A percentile compares a stretch with the other conserved stretches of the same genome.
Evolutionary conservation across 2,329 filamentous ascomycete species (phyloP).

Genomic region (Zymoseptoria pseudotritici): DNA sequence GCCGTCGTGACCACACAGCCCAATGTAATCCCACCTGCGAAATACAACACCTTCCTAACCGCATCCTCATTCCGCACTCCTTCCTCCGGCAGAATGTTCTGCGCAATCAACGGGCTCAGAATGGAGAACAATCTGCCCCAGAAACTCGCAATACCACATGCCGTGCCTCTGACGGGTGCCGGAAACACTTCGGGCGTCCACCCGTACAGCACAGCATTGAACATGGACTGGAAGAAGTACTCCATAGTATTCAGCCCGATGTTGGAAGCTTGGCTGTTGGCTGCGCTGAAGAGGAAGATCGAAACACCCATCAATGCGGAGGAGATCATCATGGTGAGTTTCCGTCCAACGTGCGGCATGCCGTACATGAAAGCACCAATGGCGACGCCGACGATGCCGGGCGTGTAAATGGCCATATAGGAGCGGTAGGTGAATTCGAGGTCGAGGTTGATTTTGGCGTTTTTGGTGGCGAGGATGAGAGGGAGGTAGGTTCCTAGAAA

Average conservation of each 20-base stretch:
- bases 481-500: conserved; percentile 41
- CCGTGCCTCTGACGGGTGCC: conserved; percentile 39
- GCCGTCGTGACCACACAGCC: conserved; percentile 47
- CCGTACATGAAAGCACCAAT: conserved; percentile 45
- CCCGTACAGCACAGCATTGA: conserved; percentile 46
- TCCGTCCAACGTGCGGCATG: conserved; percentile 37
- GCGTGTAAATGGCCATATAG: conserved; percentile 49
- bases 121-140: conserved; percentile 54
- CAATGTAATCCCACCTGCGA: conserved; percentile 49
- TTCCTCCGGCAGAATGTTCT: conserved; percentile 31
- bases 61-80: conserved; percentile 24
- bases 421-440: conserved; percentile 45
- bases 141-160: conserved; percentile 51
- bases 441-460: conserved; percentile 38
- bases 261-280: conserved; percentile 41
- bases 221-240: conserved; percentile 47
- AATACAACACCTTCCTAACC: conserved; percentile 45
- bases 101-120: conserved; percentile 49
- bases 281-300: conserved; percentile 40
- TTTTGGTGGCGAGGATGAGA: conserved; percentile 46
- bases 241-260: conserved; percentile 46
- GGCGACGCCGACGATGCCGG: conserved; percentile 46
- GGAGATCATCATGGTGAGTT: conserved; percentile 40
- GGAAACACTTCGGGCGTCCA: conserved; percentile 48
- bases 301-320: conserved; percentile 37